Percentiles rank a stretch among this genome's conserved stretches.
Evolutionary conservation across 371 early-diverging fungal species (phyloP).

Genomic region (Saksenaea oblongispora): DNA sequence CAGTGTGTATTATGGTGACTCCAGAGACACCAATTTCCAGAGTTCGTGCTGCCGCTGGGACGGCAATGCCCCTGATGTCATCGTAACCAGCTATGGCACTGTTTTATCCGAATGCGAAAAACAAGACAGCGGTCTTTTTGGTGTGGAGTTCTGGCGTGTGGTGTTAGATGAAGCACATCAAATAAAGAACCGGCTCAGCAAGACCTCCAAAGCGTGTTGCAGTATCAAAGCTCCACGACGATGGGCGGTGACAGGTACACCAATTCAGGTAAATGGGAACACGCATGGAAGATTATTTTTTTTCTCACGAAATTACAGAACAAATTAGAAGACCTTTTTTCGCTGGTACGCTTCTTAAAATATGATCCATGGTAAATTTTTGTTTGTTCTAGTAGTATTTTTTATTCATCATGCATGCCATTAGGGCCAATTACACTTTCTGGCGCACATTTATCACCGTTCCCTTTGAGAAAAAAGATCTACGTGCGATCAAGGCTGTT

Average conservation of each 20-base stretch:
- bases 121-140: conserved; percentile 18
- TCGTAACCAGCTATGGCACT: conserved; percentile 72
- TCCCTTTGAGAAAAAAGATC: conserved; percentile 64
- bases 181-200: conserved; percentile 64
- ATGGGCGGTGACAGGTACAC: conserved; percentile 84
- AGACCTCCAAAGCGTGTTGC: conserved; percentile 61
- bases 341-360: conserved; percentile 78
- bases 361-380: conserved; percentile 65
- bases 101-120: conserved; percentile 54
- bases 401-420: neutral
- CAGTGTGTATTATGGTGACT: conserved; percentile 61
- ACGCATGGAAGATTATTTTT: neutral
- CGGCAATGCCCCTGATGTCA: conserved; percentile 51
- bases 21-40: conserved; percentile 13
- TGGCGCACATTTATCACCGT: conserved; percentile 68
- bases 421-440: conserved; percentile 54
- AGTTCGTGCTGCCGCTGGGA: conserved; percentile 27
- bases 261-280: conserved; percentile 53
- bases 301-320: conserved; percentile 28
- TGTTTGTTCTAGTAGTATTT: neutral
- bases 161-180: conserved; percentile 82
- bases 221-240: conserved; percentile 64
- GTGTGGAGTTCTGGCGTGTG: conserved; percentile 60
- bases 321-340: conserved; percentile 80
- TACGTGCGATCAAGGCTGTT: conserved; percentile 57